These are phyloP conservation scores for Aureobasidium leucospermi DNA, from an alignment of 2,329 filamentous ascomycete species.

Conservation along the genomic window DNA sequence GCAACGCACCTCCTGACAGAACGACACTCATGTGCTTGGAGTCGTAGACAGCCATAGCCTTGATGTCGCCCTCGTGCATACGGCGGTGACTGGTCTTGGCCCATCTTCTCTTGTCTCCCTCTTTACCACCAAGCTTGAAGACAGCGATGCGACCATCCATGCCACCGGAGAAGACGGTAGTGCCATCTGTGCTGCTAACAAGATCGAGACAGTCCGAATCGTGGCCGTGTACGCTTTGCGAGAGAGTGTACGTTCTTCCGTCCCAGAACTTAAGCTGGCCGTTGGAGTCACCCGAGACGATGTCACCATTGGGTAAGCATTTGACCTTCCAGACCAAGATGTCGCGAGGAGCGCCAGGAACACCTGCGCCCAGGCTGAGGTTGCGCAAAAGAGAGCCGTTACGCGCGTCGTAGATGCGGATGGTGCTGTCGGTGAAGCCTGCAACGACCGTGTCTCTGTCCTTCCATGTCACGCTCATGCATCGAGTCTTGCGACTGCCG, in stretches of 20 bases:
- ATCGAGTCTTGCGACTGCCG: conserved; percentile 75
- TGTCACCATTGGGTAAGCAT: conserved; percentile 76
- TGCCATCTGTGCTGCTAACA: conserved; percentile 72
- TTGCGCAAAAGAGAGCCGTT: conserved; percentile 68
- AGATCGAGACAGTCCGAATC: conserved; percentile 85
- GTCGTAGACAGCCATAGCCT: conserved; percentile 87
- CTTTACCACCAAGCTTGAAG: conserved; percentile 58
- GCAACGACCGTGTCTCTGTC: conserved; percentile 74
- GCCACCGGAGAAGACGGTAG: conserved; percentile 77
- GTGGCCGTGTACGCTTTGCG: conserved; percentile 79
- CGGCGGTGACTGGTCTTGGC: conserved; percentile 75
- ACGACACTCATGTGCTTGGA: conserved; percentile 74
- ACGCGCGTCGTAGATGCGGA: conserved; percentile 80
- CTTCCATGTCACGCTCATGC: conserved; percentile 87
- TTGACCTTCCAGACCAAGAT: conserved; percentile 92
- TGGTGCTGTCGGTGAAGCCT: conserved; percentile 94
- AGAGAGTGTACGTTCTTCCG: conserved; percentile 81
- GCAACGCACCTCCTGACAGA: conserved; percentile 65
- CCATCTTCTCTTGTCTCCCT: conserved; percentile 56
- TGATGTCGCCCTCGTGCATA: conserved; percentile 91
- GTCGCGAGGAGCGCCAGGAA: conserved; percentile 69
- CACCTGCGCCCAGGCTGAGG: conserved; percentile 78
- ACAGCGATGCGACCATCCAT: conserved; percentile 84
- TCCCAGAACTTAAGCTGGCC: conserved; percentile 93
- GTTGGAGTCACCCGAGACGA: conserved; percentile 90